A percentile compares a stretch with the other conserved stretches of the same genome.
phyloP scores from a whole-genome alignment of 768 basidiomycete species.

The Cystobasidium onofrii region DNA sequence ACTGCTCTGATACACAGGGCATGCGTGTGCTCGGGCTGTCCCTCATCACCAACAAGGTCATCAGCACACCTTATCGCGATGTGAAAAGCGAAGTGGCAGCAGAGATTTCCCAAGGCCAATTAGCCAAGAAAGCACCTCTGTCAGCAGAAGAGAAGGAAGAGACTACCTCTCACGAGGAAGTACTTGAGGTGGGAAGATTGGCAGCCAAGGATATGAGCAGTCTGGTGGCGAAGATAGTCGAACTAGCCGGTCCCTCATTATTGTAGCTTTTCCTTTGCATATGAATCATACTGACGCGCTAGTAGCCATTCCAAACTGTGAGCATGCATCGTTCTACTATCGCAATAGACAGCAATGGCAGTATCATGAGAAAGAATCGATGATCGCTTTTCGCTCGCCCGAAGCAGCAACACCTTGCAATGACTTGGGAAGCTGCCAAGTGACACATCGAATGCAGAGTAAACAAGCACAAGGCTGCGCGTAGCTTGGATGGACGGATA shows the following conservation, averaged over 20 bases:
- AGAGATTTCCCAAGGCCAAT: constrained; percentile 52
- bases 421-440: too few relatives aligned
- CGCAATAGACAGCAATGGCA: background rate
- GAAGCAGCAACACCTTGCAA: too few relatives aligned
- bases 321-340: background rate
- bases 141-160: constrained; percentile 29
- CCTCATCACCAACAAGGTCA: constrained; percentile 76
- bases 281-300: too few relatives aligned
- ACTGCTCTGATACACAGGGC: constrained; percentile 49
- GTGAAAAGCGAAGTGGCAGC: constrained; percentile 67
- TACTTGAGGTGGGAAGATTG: constrained; percentile 12
- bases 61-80: constrained; percentile 61
- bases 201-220: constrained; percentile 24
- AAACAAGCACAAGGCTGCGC: too few relatives aligned
- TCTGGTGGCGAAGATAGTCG: constrained; percentile 26
- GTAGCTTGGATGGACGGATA: background rate
- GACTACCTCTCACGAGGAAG: constrained; percentile 29
- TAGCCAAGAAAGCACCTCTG: constrained; percentile 36
- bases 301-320: background rate
- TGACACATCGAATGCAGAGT: background rate
- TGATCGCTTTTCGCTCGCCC: too few relatives aligned
- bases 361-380: background rate
- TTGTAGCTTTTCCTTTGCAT: background rate
- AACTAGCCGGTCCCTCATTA: constrained; percentile 5
- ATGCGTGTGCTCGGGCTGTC: constrained; percentile 70